Evolutionary conservation across 2,329 filamentous ascomycete genomes (phyloP).

Genomic region (Epicoccum nigrum): DNA sequence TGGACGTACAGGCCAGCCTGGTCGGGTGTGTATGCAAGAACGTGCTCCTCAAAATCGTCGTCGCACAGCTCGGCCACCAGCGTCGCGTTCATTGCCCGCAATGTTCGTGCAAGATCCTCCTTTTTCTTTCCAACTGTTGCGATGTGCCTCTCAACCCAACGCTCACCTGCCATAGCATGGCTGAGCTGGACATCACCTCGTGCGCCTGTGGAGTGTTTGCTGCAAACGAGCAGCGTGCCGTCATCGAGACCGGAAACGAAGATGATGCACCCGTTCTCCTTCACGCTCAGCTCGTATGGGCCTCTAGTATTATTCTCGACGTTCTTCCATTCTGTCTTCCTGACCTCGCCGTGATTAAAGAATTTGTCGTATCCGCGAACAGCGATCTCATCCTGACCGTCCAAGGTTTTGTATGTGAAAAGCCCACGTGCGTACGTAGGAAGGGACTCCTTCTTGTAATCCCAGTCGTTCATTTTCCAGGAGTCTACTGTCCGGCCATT

Average conservation of each 20-base stretch:
- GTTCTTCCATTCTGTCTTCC: slow-evolving; percentile 80
- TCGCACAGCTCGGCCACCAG: slow-evolving; percentile 96
- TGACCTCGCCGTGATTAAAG: slow-evolving; percentile 89
- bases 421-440: slow-evolving; percentile 93
- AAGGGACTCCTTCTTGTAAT: slow-evolving; percentile 86
- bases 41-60: slow-evolving; percentile 95
- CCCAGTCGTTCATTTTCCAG: slow-evolving; percentile 93
- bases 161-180: slow-evolving; percentile 84
- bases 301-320: slow-evolving; percentile 77
- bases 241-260: slow-evolving; percentile 93
- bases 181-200: slow-evolving; percentile 74
- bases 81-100: slow-evolving; percentile 84
- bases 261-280: slow-evolving; percentile 99
- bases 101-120: slow-evolving; percentile 74
- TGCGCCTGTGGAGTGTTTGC: slow-evolving; percentile 92
- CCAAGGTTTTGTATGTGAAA: slow-evolving; percentile 78
- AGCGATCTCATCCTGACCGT: slow-evolving; percentile 75
- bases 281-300: slow-evolving; percentile 93
- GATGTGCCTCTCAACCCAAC: slow-evolving; percentile 81
- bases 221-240: slow-evolving; percentile 91
- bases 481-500: slow-evolving; percentile 77
- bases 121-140: slow-evolving; percentile 76
- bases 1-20: slow-evolving; percentile 92
- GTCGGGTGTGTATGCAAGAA: slow-evolving; percentile 83
- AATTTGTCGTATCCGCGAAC: slow-evolving; percentile 98